Percentiles rank a stretch among this genome's conserved stretches.
These are phyloP conservation scores for Nigrospora osmanthi DNA, from an alignment of 2,329 filamentous ascomycete genomes.

Conservation along the genomic window DNA sequence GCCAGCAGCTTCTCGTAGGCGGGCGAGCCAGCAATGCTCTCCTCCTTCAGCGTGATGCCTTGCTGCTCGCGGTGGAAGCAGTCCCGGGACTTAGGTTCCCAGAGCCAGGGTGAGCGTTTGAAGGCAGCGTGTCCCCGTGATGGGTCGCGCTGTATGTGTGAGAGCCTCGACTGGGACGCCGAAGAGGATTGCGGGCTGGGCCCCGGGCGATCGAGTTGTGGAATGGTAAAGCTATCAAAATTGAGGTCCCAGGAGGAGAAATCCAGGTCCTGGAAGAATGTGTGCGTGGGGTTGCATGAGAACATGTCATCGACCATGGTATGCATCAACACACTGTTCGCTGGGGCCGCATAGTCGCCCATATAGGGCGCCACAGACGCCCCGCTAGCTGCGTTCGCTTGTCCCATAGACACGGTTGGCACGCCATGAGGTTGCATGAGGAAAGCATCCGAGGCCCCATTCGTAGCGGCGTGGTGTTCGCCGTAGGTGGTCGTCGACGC, in stretches of 20 bases:
- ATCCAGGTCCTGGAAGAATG: slow-evolving; percentile 21
- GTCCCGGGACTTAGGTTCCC: slow-evolving; percentile 21
- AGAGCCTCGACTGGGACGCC: slow-evolving; percentile 11
- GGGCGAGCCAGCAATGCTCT: slow-evolving; percentile 9
- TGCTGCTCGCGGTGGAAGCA: slow-evolving; percentile 15
- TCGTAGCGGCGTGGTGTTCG: too few relatives aligned
- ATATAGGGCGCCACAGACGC: too few relatives aligned
- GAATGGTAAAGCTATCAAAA: slow-evolving; percentile 19
- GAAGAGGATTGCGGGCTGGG: slow-evolving; percentile 18
- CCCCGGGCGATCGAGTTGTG: slow-evolving; percentile 15
- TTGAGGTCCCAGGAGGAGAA: slow-evolving; percentile 23
- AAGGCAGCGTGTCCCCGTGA: slow-evolving; percentile 22
- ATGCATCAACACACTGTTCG: background rate
- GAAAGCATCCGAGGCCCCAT: too few relatives aligned
- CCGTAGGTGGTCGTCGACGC: too few relatives aligned
- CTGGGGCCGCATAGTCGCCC: too few relatives aligned
- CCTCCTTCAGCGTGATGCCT: slow-evolving; percentile 13
- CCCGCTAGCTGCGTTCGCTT: too few relatives aligned
- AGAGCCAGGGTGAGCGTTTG: slow-evolving; percentile 24
- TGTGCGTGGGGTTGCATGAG: slow-evolving; percentile 18
- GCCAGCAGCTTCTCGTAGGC: slow-evolving; percentile 9
- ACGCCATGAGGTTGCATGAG: too few relatives aligned
- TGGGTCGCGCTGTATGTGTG: slow-evolving; percentile 11
- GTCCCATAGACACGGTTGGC: too few relatives aligned
- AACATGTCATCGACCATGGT: slow-evolving; percentile 9